Conservation (phyloP, 2,329 filamentous ascomycete species). For the Pyricularia grisea region DNA sequence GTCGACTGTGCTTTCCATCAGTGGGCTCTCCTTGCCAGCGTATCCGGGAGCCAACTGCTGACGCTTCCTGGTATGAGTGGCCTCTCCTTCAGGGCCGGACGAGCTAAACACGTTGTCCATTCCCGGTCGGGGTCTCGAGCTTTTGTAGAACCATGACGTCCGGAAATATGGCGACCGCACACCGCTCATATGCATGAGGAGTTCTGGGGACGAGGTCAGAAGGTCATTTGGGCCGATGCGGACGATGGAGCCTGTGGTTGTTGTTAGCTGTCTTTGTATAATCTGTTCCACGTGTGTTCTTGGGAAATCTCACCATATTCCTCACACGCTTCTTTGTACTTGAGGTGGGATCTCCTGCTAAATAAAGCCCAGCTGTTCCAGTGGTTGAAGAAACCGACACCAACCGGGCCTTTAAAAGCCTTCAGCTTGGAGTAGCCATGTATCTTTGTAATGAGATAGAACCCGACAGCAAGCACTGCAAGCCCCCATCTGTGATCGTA, state of each 20-base stretch:
- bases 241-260: conserved; percentile 19
- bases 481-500: background rate
- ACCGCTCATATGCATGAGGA: conserved; percentile 22
- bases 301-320: conserved; percentile 15
- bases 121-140: conserved; percentile 20
- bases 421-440: conserved; percentile 15
- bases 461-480: background rate
- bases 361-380: conserved; percentile 20
- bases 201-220: conserved; percentile 23
- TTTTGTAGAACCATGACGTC: conserved; percentile 23
- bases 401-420: conserved; percentile 23
- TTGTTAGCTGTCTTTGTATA: background rate
- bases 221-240: conserved; percentile 25
- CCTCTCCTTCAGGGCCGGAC: conserved; percentile 17
- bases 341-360: conserved; percentile 15
- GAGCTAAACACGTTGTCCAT: conserved; percentile 23
- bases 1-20: conserved; percentile 40
- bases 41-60: conserved; percentile 44
- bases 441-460: background rate
- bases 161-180: conserved; percentile 19
- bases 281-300: too few species aligned
- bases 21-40: conserved; percentile 42
- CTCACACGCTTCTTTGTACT: conserved; percentile 15
- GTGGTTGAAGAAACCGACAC: conserved; percentile 21
- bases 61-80: conserved; percentile 30